Percentiles rank a stretch among this genome's conserved stretches.
Conservation (phyloP, 1,139 yeast species). For the Nakaseomyces bracarensis region DNA sequence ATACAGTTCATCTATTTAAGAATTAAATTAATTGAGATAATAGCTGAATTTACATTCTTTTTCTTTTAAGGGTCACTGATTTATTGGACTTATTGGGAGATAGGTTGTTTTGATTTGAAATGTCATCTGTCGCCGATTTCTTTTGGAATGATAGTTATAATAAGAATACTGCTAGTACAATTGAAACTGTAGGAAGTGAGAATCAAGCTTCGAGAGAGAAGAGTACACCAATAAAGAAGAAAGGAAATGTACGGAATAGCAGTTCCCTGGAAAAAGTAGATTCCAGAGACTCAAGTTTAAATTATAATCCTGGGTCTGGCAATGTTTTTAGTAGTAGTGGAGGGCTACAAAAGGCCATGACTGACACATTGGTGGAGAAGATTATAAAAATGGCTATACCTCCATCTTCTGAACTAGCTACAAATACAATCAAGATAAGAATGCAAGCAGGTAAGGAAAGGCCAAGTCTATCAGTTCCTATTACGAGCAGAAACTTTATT, state of each 20-base stretch:
- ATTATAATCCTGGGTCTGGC: conserved; percentile 1
- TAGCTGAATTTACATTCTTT: no score
- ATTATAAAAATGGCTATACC: conserved; percentile 66
- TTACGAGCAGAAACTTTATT: conserved; percentile 63
- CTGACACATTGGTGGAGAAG: conserved; percentile 66
- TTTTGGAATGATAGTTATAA: conserved; percentile 9
- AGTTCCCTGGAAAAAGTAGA: conserved; percentile 2
- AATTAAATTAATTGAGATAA: no score
- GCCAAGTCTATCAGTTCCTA: conserved; percentile 61
- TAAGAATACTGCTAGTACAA: conserved; percentile 4
- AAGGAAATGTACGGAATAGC: neutral
- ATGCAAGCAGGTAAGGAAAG: conserved; percentile 51
- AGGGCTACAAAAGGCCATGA: conserved; percentile 36
- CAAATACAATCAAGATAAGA: conserved; percentile 39
- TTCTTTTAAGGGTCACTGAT: no score
- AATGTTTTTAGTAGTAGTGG: conserved; percentile 7
- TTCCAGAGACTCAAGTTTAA: conserved; percentile 8
- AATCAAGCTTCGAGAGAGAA: conserved; percentile 4
- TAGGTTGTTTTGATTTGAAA: no score
- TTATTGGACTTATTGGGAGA: no score
- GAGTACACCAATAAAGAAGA: conserved; percentile 1
- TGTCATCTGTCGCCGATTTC: conserved; percentile 8
- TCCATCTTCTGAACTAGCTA: conserved; percentile 40
- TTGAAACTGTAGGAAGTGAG: conserved; percentile 2
- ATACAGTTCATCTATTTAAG: no score